Conservation (phyloP, 129 eudicot species). For the Smallanthus sonchifolius region DNA sequence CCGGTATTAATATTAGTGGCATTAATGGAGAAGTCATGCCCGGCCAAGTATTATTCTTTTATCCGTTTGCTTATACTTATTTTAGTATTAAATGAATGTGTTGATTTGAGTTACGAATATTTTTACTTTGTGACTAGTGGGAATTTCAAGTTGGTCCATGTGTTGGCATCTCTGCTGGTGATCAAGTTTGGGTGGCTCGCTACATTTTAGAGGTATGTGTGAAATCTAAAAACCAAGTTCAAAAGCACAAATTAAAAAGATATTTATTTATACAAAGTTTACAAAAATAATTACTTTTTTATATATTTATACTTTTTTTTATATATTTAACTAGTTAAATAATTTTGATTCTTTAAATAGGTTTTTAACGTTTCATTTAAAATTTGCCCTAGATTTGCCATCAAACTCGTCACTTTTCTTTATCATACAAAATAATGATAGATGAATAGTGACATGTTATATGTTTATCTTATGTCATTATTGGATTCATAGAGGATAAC, state of each 20-base stretch:
- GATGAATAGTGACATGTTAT: not conserved
- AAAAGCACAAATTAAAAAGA: too few species aligned
- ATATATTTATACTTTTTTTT: too few species aligned
- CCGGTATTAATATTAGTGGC: conserved; percentile 88
- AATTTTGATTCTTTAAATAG: not conserved
- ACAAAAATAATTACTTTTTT: too few species aligned
- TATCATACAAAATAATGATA: not conserved
- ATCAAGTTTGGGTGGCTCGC: conserved; percentile 81
- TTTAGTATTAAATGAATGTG: not conserved
- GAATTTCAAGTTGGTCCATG: conserved; percentile 92
- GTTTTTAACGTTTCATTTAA: not conserved
- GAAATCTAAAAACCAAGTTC: not conserved
- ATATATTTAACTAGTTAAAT: too few species aligned
- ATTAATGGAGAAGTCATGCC: conserved; percentile 94
- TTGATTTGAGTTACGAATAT: not conserved
- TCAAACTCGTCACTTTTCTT: not conserved
- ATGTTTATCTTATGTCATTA: not conserved
- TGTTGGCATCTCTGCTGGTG: conserved; percentile 78
- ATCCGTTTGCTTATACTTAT: not conserved
- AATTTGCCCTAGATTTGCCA: not conserved
- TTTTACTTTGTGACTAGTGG: conserved; percentile 41
- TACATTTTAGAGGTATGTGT: conserved; percentile 72
- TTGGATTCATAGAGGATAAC: conserved; percentile 54
- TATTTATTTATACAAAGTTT: too few species aligned
- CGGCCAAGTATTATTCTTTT: conserved; percentile 50